Percentiles rank a stretch among this genome's conserved stretches.
Evolutionary conservation across 148 eudicot species (phyloP).

Genomic region (Nepenthes gracilis): DNA sequence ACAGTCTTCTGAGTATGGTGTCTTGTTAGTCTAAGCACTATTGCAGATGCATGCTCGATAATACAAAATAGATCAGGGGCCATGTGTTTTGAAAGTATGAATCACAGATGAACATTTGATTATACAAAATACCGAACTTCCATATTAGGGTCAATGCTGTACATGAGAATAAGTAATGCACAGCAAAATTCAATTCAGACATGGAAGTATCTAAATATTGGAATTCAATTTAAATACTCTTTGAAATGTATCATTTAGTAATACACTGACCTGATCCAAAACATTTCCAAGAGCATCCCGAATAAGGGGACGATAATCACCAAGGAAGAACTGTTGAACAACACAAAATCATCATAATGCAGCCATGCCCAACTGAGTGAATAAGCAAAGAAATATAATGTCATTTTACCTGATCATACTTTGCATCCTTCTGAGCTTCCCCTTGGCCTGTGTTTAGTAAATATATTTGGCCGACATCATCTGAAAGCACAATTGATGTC

Average conservation of each 20-base stretch:
- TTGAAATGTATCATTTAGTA: not conserved
- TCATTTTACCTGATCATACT: slow-evolving; percentile 76
- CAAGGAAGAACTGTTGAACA: slow-evolving; percentile 72
- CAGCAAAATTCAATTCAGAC: not conserved
- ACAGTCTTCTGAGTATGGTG: not conserved
- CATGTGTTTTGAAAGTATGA: no score
- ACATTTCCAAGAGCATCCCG: slow-evolving; percentile 68
- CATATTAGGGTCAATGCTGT: no score
- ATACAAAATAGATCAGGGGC: no score
- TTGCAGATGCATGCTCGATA: no score
- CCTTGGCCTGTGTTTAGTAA: slow-evolving; percentile 92
- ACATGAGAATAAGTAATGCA: not conserved
- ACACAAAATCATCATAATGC: slow-evolving; percentile 13
- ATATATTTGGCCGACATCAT: slow-evolving; percentile 92
- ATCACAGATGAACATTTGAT: not conserved
- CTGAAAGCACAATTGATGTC: slow-evolving; percentile 93
- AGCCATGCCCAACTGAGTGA: not conserved
- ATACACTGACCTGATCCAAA: slow-evolving; percentile 67
- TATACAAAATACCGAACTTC: no score
- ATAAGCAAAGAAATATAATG: not conserved
- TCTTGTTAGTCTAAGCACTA: not conserved
- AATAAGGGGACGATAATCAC: slow-evolving; percentile 89
- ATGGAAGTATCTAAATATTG: no score
- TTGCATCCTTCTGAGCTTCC: slow-evolving; percentile 88
- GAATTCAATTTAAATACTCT: no score